Base-by-base conservation (phyloP, 441 rosid species). In the Rhodomyrtus psidioides region DNA sequence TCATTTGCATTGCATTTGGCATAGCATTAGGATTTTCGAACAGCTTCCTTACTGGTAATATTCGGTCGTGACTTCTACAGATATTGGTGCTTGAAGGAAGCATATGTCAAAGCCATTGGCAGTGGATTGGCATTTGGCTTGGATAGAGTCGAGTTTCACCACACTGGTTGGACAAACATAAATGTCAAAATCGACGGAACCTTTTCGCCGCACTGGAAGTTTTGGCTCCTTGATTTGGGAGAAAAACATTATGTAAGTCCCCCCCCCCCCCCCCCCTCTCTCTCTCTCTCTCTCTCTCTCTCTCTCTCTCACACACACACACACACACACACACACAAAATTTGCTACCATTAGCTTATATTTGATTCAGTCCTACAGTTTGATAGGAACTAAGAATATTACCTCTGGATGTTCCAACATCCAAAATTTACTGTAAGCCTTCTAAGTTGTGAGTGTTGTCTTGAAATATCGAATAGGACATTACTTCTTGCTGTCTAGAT, bases 71-170 rank as follows among this genome's bases (percentile, higher is more conserved):
- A 19, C 84, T 86, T 82, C 23, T 87, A 83, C 88, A 94, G 97
- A 88, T 93, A 90, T 84, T 94, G 97, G 97, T 89, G 91, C 86
- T 89, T 94, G 86, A 94, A 94, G 91, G 97, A 94, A 91, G 97
- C 97, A 46, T 93, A 89, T 90, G 96, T 93, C 56, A 94, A 94
- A 91, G 97, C 95, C 82, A 87, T 70, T 65, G 96, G 97, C 84
- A 88, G 90, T 79, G 97, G 96, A 85, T 34, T 94, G 87, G 88
- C 87, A 8, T 83, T 79, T 83, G 93, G 88, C 70, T 83, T 93
- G 89, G 90, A 91, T 83, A 92, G 87, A 88, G 89, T 94, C 14
- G 97, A 93, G 89, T 93, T 94, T 88, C 89, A 90, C 85, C 97
- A 93, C 62, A 87, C 82, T 49, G 90, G 86, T 88, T 93, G 97